phyloP scores from a whole-genome alignment of 2,329 filamentous ascomycete genomes.

The Anthostomella pinea region DNA sequence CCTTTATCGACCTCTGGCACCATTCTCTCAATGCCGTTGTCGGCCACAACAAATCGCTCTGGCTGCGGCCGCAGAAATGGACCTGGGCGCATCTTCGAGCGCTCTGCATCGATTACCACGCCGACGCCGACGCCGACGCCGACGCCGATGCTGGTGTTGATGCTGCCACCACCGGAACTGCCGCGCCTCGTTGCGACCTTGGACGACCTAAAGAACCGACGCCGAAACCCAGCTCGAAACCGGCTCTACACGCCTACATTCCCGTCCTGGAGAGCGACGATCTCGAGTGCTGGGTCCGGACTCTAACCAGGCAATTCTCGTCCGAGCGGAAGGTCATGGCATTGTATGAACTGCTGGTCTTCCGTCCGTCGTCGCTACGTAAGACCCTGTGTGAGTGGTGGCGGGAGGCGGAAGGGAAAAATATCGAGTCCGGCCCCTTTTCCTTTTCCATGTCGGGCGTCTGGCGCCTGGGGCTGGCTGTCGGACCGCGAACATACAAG shows the following conservation, averaged over 20 bases:
- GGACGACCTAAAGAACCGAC: too few species aligned
- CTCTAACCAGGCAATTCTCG: neutral
- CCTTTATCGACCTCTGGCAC: conserved; percentile 4
- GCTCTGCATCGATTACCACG: conserved; percentile 6
- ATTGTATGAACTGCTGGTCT: conserved; percentile 1
- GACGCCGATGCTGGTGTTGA: neutral
- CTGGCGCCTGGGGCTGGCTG: neutral
- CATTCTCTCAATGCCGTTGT: conserved; percentile 10
- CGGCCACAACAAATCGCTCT: conserved; percentile 4
- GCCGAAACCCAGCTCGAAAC: too few species aligned
- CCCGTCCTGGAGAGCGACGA: neutral
- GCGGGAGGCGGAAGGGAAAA: neutral
- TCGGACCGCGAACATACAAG: conserved; percentile 1
- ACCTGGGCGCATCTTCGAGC: conserved; percentile 6
- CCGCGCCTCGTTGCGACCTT: too few species aligned
- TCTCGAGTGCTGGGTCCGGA: neutral
- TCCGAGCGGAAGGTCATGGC: neutral
- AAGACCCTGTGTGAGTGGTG: neutral
- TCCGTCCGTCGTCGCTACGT: neutral
- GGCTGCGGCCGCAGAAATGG: conserved; percentile 2
- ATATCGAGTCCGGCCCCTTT: neutral
- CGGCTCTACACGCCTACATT: conserved; percentile 2
- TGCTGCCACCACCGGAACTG: too few species aligned
- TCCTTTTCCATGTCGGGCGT: neutral
- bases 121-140: conserved; percentile 1